Base-by-base conservation (phyloP, 169 alveolate species). In the Plasmodium inui region DNA sequence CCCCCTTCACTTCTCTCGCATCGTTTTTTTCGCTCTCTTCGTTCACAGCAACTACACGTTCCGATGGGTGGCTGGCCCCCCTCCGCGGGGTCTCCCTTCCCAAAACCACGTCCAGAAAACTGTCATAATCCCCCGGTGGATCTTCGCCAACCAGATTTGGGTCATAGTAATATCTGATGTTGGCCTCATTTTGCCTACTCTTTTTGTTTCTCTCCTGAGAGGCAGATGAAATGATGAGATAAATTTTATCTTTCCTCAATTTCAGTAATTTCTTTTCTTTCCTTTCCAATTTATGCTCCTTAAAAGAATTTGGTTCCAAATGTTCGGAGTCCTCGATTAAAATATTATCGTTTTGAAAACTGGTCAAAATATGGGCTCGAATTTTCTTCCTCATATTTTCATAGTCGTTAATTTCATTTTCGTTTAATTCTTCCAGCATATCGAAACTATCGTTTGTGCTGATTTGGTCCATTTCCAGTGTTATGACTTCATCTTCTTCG, bases 171-270 rank as follows among this genome's bases (percentile, higher is more conserved):
- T 86, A 86, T 74, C 93, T 86, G 46, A 17, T 86, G 81, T 37
- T 86, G 44, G 67, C 39, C 67, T 86, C 93, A 10, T 19, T 74
- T 74, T 1, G 46, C 70, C 46, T 86, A 37, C 41, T 70, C 71
- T 7, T 74, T 86, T 86, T 86, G 34, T 32, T 32, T 7, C 70
- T 86, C 19, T 86, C 93, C 50, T 78, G 74, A 70, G 93, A 74
- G 41, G 85, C 34, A 44, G 30, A 41, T 46, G 70, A 19, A 39
- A 86, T 70, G 78, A 86, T 37, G 9, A 34, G 50, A 37, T 74
- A 55, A 37, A 86, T 30, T 76, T 74, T 86, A 86, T 86, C 93
- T 50, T 89, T 89, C 71, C 74, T 89, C 82, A 89, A 89, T 26
- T 34, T 89, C 37, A 89, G 22, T 37, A 55, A 79, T 32, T 30